Evolutionary conservation across 2,329 filamentous ascomycete genomes (phyloP).

Genomic region (Penicillium brevicompactum): DNA sequence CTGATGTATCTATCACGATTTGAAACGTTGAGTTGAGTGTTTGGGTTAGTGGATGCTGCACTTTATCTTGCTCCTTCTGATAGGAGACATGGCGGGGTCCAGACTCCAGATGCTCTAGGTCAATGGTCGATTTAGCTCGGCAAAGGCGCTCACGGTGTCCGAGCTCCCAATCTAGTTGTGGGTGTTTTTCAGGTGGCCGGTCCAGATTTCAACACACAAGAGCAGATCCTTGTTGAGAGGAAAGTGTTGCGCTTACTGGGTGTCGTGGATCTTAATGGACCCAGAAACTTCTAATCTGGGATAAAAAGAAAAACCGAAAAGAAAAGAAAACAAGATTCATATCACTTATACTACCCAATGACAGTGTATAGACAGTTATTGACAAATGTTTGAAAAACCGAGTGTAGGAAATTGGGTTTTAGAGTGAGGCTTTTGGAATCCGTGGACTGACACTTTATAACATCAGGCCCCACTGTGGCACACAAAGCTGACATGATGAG

Average conservation of each 20-base stretch:
- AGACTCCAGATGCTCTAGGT: slow-evolving; percentile 12
- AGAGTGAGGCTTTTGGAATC: not conserved
- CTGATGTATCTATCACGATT: slow-evolving; percentile 6
- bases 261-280: not conserved
- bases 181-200: slow-evolving; percentile 14
- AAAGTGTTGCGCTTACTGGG: slow-evolving; percentile 13
- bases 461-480: not conserved
- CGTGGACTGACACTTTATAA: not conserved
- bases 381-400: too few relatives aligned
- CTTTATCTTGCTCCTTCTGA: slow-evolving; percentile 18
- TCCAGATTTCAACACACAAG: slow-evolving; percentile 18
- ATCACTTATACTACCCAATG: not conserved
- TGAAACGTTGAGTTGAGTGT: not conserved
- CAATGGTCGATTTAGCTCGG: slow-evolving; percentile 13
- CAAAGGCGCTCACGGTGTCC: slow-evolving; percentile 4
- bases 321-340: not conserved
- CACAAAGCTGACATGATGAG: not conserved
- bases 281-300: not conserved
- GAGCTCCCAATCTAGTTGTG: slow-evolving; percentile 5
- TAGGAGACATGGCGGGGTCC: slow-evolving; percentile 21
- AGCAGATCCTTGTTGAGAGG: slow-evolving; percentile 1
- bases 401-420: not conserved
- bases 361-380: too few relatives aligned
- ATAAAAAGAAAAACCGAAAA: not conserved
- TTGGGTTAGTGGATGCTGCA: slow-evolving; percentile 13